Percentiles rank a stretch among this genome's conserved stretches.
These are phyloP conservation scores for Styphnolobium japonicum DNA, from an alignment of 306 rosid species.

Conservation along the genomic window DNA sequence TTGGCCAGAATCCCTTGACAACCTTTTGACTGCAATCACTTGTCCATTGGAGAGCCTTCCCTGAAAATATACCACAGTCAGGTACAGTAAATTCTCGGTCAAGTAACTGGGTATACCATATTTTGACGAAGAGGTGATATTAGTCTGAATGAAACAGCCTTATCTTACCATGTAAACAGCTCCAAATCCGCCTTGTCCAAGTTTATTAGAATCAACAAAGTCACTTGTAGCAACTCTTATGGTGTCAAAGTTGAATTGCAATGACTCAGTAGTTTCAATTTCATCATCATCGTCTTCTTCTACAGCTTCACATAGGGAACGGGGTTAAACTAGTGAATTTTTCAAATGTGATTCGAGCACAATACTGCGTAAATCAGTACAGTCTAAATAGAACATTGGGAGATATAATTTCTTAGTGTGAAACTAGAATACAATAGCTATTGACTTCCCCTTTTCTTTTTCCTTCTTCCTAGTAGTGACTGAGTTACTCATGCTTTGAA, in stretches of 20 bases:
- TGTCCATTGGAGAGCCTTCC: slow-evolving; percentile 20
- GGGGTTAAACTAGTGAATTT: background rate
- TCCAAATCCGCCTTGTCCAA: slow-evolving; percentile 46
- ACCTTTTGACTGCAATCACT: slow-evolving; percentile 33
- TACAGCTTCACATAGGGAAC: background rate
- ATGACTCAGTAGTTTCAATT: background rate
- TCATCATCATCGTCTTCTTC: slow-evolving; percentile 6
- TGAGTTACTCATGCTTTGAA: too few species aligned
- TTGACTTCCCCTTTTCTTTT: background rate
- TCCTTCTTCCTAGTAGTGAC: too few species aligned
- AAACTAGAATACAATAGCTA: background rate
- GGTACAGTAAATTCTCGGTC: background rate
- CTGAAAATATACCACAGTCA: background rate
- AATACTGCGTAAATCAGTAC: background rate
- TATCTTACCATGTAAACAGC: slow-evolving; percentile 27
- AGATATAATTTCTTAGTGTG: background rate
- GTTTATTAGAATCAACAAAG: slow-evolving; percentile 33
- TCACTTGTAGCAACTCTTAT: slow-evolving; percentile 26
- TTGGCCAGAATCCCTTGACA: slow-evolving; percentile 25
- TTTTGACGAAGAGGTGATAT: background rate
- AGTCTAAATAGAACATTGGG: background rate
- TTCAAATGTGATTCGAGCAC: background rate
- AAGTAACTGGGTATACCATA: too few species aligned
- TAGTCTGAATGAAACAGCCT: background rate
- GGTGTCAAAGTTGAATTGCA: slow-evolving; percentile 23